Conservation (phyloP, 768 basidiomycete genomes). For the Mycena galericulata region DNA sequence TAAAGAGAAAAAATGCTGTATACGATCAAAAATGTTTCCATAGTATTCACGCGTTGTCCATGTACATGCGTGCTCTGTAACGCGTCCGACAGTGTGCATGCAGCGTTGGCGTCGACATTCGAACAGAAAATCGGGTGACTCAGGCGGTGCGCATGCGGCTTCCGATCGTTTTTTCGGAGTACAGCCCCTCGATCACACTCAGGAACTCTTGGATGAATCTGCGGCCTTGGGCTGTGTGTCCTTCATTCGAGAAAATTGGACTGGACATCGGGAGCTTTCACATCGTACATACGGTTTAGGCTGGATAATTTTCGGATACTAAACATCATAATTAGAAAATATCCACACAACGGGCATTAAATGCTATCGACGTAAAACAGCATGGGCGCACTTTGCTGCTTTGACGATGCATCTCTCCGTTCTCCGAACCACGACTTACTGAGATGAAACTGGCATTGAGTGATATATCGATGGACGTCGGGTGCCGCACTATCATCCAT, state of each 20-base stretch:
- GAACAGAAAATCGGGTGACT: not conserved
- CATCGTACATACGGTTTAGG: too few species aligned
- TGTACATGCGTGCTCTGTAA: not conserved
- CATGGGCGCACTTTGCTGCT: not conserved
- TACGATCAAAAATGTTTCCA: conserved; percentile 24
- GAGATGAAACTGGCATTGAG: too few species aligned
- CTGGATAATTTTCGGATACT: not conserved
- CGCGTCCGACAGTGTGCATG: not conserved
- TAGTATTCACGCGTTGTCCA: conserved; percentile 7
- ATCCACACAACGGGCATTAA: not conserved
- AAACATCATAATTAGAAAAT: not conserved
- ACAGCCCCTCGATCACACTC: too few species aligned
- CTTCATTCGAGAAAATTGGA: too few species aligned
- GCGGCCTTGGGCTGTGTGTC: not conserved
- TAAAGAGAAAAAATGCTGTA: conserved; percentile 12
- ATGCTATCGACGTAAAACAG: not conserved
- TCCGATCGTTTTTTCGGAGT: too few species aligned
- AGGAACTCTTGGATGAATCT: too few species aligned
- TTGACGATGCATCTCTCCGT: not conserved
- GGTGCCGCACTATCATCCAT: too few species aligned
- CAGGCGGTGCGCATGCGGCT: not conserved
- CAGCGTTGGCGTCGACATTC: too few species aligned
- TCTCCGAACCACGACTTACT: too few species aligned
- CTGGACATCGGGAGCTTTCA: not conserved
- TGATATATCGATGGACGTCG: too few species aligned